Base-by-base conservation (phyloP, 176 grass and related monocot genomes). In the Coix lacrymajobi region DNA sequence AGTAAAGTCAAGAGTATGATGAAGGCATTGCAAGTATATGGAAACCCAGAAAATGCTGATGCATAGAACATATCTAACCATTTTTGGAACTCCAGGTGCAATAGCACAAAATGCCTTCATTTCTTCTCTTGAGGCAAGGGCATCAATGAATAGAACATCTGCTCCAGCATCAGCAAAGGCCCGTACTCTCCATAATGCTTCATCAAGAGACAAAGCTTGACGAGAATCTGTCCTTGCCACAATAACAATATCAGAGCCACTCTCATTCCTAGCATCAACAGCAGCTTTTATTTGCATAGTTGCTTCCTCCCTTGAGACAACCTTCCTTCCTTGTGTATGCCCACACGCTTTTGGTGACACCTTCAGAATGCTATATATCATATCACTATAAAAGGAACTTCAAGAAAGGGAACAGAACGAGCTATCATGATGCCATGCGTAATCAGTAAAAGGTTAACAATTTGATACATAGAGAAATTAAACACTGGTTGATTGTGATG, bases 281-380 rank as follows among this genome's bases (percentile, higher is more conserved):
- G 96, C 96, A 1, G 96, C 96, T 81, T 93, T 98, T 90, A 98
- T 93, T 48, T 62, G 87, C 89, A 95, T 93, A 75, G 91, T 87
- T 60, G 96, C 88, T 80, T 98, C 96, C 88, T 96, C 93, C 87
- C 89, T 92, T 11, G 93, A 90, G 34, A 93, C 91, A 81, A 98
- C 93, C 80, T 93, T 98, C 57, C 96, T 83, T 86, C 96, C 96
- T 87, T 89, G 84, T 66, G 96, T 98, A 84, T 98, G 96, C 3
- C 96, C 96, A 46, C 93, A 96, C 40, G 96, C 96, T 93, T 98
- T 98, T 88, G 96, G 96, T 33, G 96, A 92, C 28, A 98, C 96
- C 96, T 98, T 89, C 80, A 86, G 32, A 91, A 86, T 76, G 40
- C 38, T 76, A 89, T 52, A 75, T 78, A 80, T 54, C 76, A 92